Evolutionary conservation across 495 filamentous ascomycete species (phyloP).

Genomic region (Aspergillus kassunensis): DNA sequence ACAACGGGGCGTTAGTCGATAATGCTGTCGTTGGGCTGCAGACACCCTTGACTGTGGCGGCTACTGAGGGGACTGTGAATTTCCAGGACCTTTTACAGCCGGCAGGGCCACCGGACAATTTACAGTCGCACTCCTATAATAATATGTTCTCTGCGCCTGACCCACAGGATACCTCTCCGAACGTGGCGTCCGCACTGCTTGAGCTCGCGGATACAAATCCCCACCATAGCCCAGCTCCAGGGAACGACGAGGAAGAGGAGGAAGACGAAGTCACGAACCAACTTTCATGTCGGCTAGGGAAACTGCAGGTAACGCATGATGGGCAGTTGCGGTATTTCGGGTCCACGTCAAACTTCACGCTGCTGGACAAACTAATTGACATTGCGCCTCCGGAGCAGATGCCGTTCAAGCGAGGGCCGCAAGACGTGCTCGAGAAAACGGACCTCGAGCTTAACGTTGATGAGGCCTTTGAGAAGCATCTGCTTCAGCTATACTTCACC

Average conservation of each 20-base stretch:
- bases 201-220: neutral
- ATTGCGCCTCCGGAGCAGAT: neutral
- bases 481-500: slow-evolving; percentile 33
- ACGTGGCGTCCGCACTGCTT: neutral
- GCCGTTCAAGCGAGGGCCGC: neutral
- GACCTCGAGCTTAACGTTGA: slow-evolving; percentile 17
- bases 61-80: neutral
- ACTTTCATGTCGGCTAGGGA: slow-evolving; percentile 5
- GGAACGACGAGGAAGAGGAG: neutral
- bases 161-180: neutral
- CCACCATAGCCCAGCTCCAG: neutral
- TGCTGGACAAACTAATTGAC: slow-evolving; percentile 8
- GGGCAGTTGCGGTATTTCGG: slow-evolving; percentile 26
- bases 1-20: too few species aligned
- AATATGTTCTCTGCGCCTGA: too few species aligned
- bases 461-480: slow-evolving; percentile 25
- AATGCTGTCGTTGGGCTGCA: neutral
- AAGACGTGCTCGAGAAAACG: slow-evolving; percentile 7
- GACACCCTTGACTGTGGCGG: neutral
- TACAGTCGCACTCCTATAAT: too few species aligned
- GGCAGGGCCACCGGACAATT: neutral
- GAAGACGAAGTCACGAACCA: slow-evolving; percentile 4
- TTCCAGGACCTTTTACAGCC: neutral
- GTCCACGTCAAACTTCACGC: slow-evolving; percentile 23
- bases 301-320: slow-evolving; percentile 14